Evolutionary conservation across 129 eudicot species (phyloP).

Genomic region (Calendula officinalis): DNA sequence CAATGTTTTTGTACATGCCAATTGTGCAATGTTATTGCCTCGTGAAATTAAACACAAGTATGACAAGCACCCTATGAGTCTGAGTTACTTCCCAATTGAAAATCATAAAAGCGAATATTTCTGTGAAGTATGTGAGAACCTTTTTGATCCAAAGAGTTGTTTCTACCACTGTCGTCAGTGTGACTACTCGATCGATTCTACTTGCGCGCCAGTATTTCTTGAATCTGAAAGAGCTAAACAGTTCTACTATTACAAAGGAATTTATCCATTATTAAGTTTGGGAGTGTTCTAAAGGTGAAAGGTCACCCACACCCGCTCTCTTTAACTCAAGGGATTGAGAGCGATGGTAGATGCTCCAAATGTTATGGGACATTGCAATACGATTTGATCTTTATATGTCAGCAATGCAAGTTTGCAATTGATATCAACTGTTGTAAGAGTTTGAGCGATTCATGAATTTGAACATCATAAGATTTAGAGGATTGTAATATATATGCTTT

Average conservation of each 20-base stretch:
- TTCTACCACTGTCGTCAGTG: conserved; percentile 15
- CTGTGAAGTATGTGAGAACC: background rate
- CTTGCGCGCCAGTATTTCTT: background rate
- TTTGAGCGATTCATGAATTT: too few species aligned
- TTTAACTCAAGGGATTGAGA: background rate
- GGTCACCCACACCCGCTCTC: background rate
- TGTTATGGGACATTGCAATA: background rate
- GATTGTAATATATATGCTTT: too few species aligned
- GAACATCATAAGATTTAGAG: too few species aligned
- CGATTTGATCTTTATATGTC: conserved; percentile 2
- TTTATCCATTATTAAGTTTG: background rate
- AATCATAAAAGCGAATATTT: conserved; percentile 11
- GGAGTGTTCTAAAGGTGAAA: background rate
- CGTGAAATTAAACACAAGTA: background rate
- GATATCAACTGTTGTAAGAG: too few species aligned
- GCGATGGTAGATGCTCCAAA: background rate
- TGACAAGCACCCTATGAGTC: conserved; percentile 6
- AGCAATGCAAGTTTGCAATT: background rate
- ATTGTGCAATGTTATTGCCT: conserved; percentile 11
- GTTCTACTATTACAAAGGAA: background rate
- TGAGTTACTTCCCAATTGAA: background rate
- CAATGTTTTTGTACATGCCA: background rate
- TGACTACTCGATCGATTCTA: background rate
- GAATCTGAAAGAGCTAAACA: background rate
- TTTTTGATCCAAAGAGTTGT: background rate